phyloP scores from a whole-genome alignment of 345 rosid genomes.

The Xanthoceras sorbifolium region DNA sequence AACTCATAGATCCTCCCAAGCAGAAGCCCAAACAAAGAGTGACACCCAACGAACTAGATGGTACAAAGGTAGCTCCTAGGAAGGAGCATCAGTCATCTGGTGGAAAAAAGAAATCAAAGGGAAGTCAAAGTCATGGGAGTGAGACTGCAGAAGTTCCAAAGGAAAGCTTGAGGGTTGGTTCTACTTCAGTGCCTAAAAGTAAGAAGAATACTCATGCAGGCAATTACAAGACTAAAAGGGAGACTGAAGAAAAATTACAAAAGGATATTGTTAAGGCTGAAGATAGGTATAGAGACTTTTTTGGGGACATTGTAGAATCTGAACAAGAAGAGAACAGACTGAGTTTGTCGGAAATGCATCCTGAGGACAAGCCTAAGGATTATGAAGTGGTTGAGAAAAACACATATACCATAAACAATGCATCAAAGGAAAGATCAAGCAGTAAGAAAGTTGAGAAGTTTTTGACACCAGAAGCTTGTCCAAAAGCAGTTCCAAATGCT shows the following conservation, averaged over 20 bases:
- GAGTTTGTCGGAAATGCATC: constrained; percentile 35
- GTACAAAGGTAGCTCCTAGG: constrained; percentile 40
- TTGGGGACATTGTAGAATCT: constrained; percentile 65
- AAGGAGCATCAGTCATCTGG: constrained; percentile 51
- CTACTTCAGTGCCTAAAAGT: constrained; percentile 45
- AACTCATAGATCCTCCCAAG: constrained; percentile 38
- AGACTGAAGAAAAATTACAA: constrained; percentile 44
- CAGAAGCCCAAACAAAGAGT: constrained; percentile 46
- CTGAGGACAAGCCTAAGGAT: constrained; percentile 41
- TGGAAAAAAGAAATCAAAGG: constrained; percentile 55
- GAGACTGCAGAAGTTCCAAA: constrained; percentile 39
- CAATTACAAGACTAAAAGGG: constrained; percentile 40
- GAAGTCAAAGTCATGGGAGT: constrained; percentile 38
- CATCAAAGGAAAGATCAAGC: constrained; percentile 43
- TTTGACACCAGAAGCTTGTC: constrained; percentile 36
- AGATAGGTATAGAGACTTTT: constrained; percentile 68
- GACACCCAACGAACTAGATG: constrained; percentile 41
- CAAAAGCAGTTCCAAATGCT: constrained; percentile 28
- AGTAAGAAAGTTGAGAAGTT: constrained; percentile 37
- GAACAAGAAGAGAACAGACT: constrained; percentile 61
- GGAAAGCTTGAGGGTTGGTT: constrained; percentile 41
- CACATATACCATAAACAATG: constrained; percentile 30
- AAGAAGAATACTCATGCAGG: constrained; percentile 46
- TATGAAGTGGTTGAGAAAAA: constrained; percentile 41
- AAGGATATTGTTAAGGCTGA: constrained; percentile 50